These are phyloP conservation scores for Talaromyces thailandensis DNA, from an alignment of 495 filamentous ascomycete genomes.

Conservation along the genomic window DNA sequence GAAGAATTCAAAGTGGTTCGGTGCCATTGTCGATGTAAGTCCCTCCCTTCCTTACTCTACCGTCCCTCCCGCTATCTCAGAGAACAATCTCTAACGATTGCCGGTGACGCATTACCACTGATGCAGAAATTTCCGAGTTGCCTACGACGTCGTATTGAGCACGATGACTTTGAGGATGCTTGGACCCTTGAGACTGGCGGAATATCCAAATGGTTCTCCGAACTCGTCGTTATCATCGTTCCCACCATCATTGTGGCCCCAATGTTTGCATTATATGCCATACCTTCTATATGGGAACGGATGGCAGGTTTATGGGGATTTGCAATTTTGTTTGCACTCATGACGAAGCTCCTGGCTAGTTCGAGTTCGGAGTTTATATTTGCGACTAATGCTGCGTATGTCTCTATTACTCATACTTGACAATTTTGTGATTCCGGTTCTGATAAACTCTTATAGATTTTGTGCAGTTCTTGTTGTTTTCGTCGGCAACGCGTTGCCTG, in stretches of 20 bases:
- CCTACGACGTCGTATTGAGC: not conserved
- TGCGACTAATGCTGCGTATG: conserved; percentile 2
- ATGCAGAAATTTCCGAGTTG: not conserved
- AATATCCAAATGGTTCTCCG: not conserved
- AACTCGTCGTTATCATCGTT: not conserved
- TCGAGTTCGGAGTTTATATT: not conserved
- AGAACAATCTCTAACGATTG: not conserved
- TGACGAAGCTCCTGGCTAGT: not conserved
- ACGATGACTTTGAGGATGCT: too few species aligned
- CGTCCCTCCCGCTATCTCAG: too few species aligned
- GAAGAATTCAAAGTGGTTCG: not conserved
- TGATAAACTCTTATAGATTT: too few species aligned
- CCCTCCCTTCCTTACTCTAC: too few species aligned
- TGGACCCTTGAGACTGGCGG: too few species aligned
- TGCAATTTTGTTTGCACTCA: not conserved
- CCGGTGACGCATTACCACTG: too few species aligned
- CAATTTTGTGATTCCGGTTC: not conserved
- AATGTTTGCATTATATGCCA: conserved; percentile 2
- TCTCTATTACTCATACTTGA: too few species aligned
- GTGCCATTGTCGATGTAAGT: not conserved
- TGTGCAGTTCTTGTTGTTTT: conserved; percentile 4
- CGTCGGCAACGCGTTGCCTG: not conserved
- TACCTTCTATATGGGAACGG: not conserved
- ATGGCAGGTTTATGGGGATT: not conserved
- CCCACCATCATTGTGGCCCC: conserved; percentile 1